These are phyloP conservation scores for Hypoxylon cercidicola DNA, from an alignment of 495 filamentous ascomycete species.

Conservation along the genomic window DNA sequence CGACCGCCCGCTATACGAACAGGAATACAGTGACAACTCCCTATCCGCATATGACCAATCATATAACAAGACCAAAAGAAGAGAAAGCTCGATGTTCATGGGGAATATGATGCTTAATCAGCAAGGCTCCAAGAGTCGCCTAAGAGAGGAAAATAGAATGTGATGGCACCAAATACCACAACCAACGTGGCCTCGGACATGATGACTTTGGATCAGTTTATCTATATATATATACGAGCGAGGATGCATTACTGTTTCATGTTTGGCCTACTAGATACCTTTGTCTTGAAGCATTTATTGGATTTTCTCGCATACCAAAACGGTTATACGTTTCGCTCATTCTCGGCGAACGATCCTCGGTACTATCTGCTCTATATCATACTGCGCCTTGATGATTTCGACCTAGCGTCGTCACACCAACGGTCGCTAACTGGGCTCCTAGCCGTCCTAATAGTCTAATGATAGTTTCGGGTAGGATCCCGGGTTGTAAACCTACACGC, in stretches of 20 bases:
- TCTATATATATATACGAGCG: conserved; percentile 17
- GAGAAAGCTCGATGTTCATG: conserved; percentile 62
- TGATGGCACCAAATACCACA: conserved; percentile 21
- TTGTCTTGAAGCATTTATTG: conserved; percentile 5
- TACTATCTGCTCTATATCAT: conserved; percentile 2
- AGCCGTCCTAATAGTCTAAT: conserved; percentile 41
- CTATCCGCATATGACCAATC: conserved; percentile 55
- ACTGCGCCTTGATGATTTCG: conserved; percentile 7
- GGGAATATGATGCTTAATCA: conserved; percentile 53
- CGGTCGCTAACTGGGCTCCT: conserved; percentile 21
- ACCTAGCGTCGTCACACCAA: conserved; percentile 18
- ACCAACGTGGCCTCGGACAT: neutral
- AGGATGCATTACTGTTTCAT: conserved; percentile 22
- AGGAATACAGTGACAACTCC: conserved; percentile 45
- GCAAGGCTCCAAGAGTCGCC: conserved; percentile 56
- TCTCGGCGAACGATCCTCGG: neutral
- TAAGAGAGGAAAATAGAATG: conserved; percentile 55
- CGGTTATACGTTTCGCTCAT: conserved; percentile 4
- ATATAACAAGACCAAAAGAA: conserved; percentile 50
- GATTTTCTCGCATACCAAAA: neutral
- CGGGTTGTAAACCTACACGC: conserved; percentile 7
- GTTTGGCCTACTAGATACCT: conserved; percentile 17
- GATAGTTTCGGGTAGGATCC: conserved; percentile 16
- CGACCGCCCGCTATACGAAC: conserved; percentile 53
- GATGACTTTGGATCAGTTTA: conserved; percentile 3